Base-by-base conservation (phyloP, 108 stramenopile genomes). In the Chaetoceros tenuissimus region DNA sequence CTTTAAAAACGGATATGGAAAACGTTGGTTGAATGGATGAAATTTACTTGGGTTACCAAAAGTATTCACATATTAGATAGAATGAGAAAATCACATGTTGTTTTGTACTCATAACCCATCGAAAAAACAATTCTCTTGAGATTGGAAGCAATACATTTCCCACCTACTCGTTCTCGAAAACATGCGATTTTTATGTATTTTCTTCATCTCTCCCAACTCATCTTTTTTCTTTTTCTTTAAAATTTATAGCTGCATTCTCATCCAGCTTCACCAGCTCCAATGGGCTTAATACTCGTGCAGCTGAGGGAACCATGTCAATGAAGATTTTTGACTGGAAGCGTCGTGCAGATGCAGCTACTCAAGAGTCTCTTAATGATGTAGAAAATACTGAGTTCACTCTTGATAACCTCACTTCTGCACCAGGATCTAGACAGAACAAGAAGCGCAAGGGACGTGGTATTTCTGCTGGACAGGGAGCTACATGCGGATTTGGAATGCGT, bases 401-500 rank as follows among this genome's bases (percentile, higher is more conserved):
- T 24, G 74, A 74, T 69, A 92, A 80, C 53, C 55, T 96, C 55
- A 68, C 63, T 50, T 68, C 90, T 51, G 82, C 90, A 22, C 95
- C 94, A 16, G 95, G 95, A 24, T 81, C 89, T 44, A 71, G 82
- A 13, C 78, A 87, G 48, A 67, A 69, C 56, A 82, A 81, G 55
- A 79, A 62, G 46, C 78, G 97, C 53, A 96, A 96, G 79, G 97
- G 97, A 50, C 95, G 97, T 52, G 96, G 97, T 69, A 96, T 96
- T 66, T 59, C 95, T 51, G 97, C 96, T 23, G 97, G 97, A 40
- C 94, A 96, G 73, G 97, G 97, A 28, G 95, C 92, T 46, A 87
- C 90, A 21, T 95, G 95, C 65, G 97, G 97, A 55, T 96, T 95
- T 57, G 97, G 97, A 30, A 96, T 97, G 96, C 82, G 97, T 53